Percentiles rank a stretch among this genome's conserved stretches.
Conservation (phyloP, 306 rosid genomes). For the Citrullus colocynthis region DNA sequence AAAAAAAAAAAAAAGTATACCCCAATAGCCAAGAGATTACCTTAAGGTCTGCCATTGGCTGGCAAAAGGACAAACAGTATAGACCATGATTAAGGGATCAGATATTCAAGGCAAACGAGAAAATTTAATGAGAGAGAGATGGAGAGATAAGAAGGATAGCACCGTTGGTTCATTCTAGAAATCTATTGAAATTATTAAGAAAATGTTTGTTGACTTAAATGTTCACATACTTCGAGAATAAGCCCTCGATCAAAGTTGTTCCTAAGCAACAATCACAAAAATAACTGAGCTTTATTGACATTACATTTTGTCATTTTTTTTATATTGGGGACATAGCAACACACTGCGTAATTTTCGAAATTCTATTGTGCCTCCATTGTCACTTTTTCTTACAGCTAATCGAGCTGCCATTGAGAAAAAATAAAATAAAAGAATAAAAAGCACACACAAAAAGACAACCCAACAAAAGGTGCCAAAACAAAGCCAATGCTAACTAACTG, state of each 20-base stretch:
- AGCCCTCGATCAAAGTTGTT: background rate
- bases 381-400: no score
- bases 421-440: no score
- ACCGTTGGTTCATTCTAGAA: background rate
- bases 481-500: no score
- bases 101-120: background rate
- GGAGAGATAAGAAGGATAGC: background rate
- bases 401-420: no score
- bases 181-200: background rate
- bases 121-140: background rate
- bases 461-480: no score
- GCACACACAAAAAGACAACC: no score
- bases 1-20: background rate
- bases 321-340: background rate
- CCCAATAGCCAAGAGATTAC: background rate
- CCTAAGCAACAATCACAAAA: background rate
- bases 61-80: background rate
- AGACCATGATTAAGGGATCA: background rate
- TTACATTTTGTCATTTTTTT: background rate
- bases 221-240: background rate
- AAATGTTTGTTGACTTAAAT: background rate
- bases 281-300: background rate
- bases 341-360: no score
- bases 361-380: no score
- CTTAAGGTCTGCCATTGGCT: background rate